A percentile compares a stretch with the other conserved stretches of the same genome.
Evolutionary conservation across 768 basidiomycete species (phyloP).

Genomic region (Pluteus cervinus): DNA sequence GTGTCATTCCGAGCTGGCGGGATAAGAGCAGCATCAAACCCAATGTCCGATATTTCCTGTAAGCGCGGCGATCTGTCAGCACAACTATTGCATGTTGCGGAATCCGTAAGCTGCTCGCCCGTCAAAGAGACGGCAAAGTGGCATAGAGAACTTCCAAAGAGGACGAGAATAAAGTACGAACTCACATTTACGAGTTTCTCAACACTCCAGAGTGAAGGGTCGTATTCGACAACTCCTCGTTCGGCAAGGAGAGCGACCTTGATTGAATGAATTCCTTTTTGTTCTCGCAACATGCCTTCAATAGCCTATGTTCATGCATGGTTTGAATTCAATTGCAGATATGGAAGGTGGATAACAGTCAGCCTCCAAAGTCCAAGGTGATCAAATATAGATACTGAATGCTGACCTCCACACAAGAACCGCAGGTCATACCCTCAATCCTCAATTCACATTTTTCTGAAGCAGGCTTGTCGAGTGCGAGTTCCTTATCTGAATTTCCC

Average conservation of each 20-base stretch:
- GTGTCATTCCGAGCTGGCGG: conserved; percentile 58
- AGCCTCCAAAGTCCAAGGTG: background rate
- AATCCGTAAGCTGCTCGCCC: too few species aligned
- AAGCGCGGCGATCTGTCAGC: too few species aligned
- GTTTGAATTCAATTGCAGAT: conserved; percentile 1
- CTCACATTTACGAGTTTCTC: conserved; percentile 75
- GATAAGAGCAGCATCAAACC: conserved; percentile 82
- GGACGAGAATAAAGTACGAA: conserved; percentile 7
- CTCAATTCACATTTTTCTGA: conserved; percentile 67
- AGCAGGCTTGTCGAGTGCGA: conserved; percentile 15
- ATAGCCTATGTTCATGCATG: conserved; percentile 50
- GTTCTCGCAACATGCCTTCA: conserved; percentile 73
- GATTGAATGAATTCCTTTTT: conserved; percentile 85
- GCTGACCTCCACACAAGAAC: conserved; percentile 80
- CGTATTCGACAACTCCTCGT: conserved; percentile 86
- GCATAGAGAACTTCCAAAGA: conserved; percentile 7
- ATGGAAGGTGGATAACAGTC: background rate
- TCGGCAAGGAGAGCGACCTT: conserved; percentile 98
- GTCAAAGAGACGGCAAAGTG: too few species aligned
- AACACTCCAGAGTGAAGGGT: conserved; percentile 71
- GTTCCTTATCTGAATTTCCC: conserved; percentile 15
- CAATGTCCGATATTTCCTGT: conserved; percentile 90
- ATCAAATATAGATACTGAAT: background rate
- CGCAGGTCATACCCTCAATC: conserved; percentile 90
- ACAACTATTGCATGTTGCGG: too few species aligned